A percentile compares a stretch with the other conserved stretches of the same genome.
phyloP scores from a whole-genome alignment of 345 rosid genomes.

The Eucalyptus sp. region DNA sequence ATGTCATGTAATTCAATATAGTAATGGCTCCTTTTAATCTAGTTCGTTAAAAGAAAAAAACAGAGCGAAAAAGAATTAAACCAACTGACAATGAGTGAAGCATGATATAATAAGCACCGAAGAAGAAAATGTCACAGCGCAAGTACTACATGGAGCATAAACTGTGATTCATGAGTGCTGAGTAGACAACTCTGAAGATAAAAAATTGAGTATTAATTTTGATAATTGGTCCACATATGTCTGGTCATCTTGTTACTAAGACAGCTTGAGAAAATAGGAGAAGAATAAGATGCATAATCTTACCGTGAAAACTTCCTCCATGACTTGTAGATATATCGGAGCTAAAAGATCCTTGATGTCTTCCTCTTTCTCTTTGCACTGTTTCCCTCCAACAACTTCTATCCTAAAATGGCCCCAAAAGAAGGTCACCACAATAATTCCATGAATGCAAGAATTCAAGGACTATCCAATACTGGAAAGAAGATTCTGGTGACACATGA shows the following conservation, averaged over 20 bases:
- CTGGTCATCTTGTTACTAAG: background rate
- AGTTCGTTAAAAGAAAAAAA: background rate
- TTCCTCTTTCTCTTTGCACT: background rate
- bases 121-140: background rate
- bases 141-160: background rate
- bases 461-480: background rate
- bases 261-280: background rate
- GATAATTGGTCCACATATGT: background rate
- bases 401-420: background rate
- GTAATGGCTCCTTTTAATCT: background rate
- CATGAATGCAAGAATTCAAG: background rate
- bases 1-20: background rate
- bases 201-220: background rate
- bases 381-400: background rate
- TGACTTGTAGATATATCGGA: background rate
- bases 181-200: background rate
- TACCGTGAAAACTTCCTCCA: background rate
- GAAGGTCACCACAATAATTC: background rate
- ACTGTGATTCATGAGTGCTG: background rate
- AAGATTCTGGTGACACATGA: background rate
- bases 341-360: background rate
- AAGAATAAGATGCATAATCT: background rate
- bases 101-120: background rate
- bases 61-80: background rate
- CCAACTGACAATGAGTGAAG: background rate